Percentiles rank a stretch among this genome's conserved stretches.
Conservation (phyloP, 768 basidiomycete genomes). For the Leccinellum albellum region DNA sequence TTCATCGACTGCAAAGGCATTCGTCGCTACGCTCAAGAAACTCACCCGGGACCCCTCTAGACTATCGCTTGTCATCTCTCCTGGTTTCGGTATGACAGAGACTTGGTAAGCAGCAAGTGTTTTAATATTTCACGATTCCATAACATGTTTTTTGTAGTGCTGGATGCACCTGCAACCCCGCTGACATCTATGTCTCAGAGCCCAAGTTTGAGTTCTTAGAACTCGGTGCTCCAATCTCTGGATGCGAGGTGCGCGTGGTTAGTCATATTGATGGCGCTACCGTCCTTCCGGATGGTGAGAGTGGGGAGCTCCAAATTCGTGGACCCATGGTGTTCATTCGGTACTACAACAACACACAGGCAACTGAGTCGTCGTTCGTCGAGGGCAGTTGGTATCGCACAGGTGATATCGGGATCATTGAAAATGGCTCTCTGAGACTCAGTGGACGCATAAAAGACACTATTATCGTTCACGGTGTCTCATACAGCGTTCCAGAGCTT, state of each 20-base stretch:
- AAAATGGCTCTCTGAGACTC: constrained; percentile 30
- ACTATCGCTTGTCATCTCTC: constrained; percentile 19
- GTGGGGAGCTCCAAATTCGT: background rate
- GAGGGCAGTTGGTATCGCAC: background rate
- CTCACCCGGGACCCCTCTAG: constrained; percentile 11
- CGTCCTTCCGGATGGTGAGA: background rate
- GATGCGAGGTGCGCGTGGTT: background rate
- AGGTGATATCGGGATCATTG: constrained; percentile 31
- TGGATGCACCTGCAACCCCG: background rate
- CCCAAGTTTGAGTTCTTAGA: background rate
- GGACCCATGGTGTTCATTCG: background rate
- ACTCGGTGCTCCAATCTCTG: background rate
- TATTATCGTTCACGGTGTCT: constrained; percentile 33
- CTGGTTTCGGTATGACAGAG: constrained; percentile 27
- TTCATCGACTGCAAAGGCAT: constrained; percentile 30
- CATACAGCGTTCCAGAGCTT: background rate
- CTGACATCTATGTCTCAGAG: constrained; percentile 11
- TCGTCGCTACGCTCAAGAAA: constrained; percentile 29
- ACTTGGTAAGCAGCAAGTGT: background rate
- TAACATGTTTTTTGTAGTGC: background rate
- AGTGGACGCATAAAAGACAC: constrained; percentile 39
- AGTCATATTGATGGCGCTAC: background rate
- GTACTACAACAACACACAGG: background rate
- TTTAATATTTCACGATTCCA: background rate
- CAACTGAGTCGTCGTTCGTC: background rate